A percentile compares a stretch with the other conserved stretches of the same genome.
These are phyloP conservation scores for Acanthamoeba culbertsoni DNA, from an alignment of 208 protist genomes.

Conservation along the genomic window DNA sequence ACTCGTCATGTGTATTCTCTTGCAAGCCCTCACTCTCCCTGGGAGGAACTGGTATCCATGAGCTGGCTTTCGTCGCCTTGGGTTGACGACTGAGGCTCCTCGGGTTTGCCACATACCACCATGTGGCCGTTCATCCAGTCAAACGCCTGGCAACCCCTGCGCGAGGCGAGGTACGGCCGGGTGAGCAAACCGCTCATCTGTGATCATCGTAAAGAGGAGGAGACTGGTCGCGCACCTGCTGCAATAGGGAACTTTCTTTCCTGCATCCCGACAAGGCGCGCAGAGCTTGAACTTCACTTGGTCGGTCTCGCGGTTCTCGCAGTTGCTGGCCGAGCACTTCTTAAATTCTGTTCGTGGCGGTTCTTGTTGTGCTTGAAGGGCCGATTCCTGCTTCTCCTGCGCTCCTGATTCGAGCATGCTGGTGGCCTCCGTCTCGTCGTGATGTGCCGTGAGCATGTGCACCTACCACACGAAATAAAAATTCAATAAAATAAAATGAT, in stretches of 20 bases:
- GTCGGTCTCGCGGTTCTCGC: neutral
- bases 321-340: slow-evolving; percentile 19
- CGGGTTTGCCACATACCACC: neutral
- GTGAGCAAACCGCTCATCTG: neutral
- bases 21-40: too few relatives aligned
- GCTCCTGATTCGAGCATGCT: neutral
- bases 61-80: too few relatives aligned
- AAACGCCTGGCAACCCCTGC: neutral
- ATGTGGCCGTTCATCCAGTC: slow-evolving; percentile 6
- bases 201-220: neutral
- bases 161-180: too few relatives aligned
- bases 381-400: neutral
- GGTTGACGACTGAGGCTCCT: neutral
- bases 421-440: neutral
- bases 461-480: neutral
- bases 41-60: too few relatives aligned
- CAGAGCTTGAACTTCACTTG: neutral
- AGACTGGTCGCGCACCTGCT: neutral
- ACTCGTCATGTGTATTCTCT: too few relatives aligned
- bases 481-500: neutral
- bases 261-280: neutral
- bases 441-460: slow-evolving; percentile 43
- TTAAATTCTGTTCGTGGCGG: neutral
- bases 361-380: neutral
- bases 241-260: slow-evolving; percentile 10